These are phyloP conservation scores for Albophoma yamanashiensis DNA, from an alignment of 2,329 filamentous ascomycete genomes.

Conservation along the genomic window DNA sequence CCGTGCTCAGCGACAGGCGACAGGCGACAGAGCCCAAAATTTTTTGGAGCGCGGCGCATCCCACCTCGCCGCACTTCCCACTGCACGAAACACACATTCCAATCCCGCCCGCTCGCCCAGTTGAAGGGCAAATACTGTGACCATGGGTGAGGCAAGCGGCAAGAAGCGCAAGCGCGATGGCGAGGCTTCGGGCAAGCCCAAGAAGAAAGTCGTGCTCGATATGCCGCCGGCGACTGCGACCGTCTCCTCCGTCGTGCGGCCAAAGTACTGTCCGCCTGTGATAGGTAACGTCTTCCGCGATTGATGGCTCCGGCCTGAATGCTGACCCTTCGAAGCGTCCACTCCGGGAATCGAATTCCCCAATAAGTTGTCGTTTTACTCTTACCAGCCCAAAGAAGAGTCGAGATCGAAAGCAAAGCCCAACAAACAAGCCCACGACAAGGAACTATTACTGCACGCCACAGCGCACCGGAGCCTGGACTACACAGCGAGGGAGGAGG, in stretches of 20 bases:
- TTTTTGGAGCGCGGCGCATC: constrained; percentile 16
- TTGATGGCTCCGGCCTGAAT: not conserved
- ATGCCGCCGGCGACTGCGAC: constrained; percentile 27
- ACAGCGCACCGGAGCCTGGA: constrained; percentile 45
- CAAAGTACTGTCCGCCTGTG: constrained; percentile 38
- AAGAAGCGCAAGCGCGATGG: constrained; percentile 46
- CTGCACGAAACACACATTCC: not conserved
- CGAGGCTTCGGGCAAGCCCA: constrained; percentile 27
- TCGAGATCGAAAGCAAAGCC: constrained; percentile 23
- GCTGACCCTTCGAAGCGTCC: constrained; percentile 18
- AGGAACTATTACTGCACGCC: constrained; percentile 48
- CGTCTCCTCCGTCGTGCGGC: constrained; percentile 34
- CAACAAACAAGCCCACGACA: constrained; percentile 26
- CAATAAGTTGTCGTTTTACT: constrained; percentile 30
- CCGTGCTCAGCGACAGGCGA: too few species aligned
- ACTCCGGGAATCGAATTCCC: constrained; percentile 25
- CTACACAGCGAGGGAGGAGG: constrained; percentile 45
- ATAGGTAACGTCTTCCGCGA: constrained; percentile 30
- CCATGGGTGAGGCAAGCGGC: constrained; percentile 27
- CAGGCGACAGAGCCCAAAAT: constrained; percentile 13
- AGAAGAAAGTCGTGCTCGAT: constrained; percentile 43
- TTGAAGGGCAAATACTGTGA: not conserved
- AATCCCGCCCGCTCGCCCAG: not conserved
- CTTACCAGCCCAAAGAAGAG: constrained; percentile 32
- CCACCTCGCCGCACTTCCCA: not conserved